These are phyloP conservation scores for Multifurca ochricompacta DNA, from an alignment of 768 basidiomycete genomes.

Conservation along the genomic window DNA sequence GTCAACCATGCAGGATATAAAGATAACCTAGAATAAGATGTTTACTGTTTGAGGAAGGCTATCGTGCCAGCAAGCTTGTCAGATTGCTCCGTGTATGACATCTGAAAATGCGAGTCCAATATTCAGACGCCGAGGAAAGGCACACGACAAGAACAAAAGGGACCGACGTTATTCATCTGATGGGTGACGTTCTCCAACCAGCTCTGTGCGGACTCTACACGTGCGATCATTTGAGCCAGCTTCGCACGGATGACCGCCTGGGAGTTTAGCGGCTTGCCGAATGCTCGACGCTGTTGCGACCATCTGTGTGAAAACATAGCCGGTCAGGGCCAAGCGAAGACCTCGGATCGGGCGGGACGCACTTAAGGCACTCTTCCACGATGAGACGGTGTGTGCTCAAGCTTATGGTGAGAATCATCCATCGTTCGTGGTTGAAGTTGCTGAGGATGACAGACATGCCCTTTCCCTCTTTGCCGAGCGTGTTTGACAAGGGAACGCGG, in stretches of 20 bases:
- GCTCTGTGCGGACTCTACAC: constrained; percentile 76
- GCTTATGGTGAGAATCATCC: constrained; percentile 73
- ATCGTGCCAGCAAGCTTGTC: constrained; percentile 84
- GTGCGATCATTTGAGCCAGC: constrained; percentile 83
- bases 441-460: constrained; percentile 79
- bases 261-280: constrained; percentile 75
- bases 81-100: constrained; percentile 80
- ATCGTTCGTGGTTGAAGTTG: constrained; percentile 87
- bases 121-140: constrained; percentile 4
- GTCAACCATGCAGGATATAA: constrained; percentile 9
- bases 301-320: constrained; percentile 44
- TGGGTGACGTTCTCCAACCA: constrained; percentile 88
- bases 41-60: constrained; percentile 81
- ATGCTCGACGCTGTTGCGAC: constrained; percentile 83
- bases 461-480: constrained; percentile 77
- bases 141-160: not conserved
- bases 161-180: constrained; percentile 80
- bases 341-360: constrained; percentile 18
- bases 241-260: constrained; percentile 87
- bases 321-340: not conserved
- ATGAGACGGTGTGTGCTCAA: constrained; percentile 69
- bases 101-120: constrained; percentile 37
- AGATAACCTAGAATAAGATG: constrained; percentile 4
- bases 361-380: constrained; percentile 90
- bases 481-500: constrained; percentile 79